phyloP scores from a whole-genome alignment of 2,329 filamentous ascomycete species.

The Colletotrichum paranaense region DNA sequence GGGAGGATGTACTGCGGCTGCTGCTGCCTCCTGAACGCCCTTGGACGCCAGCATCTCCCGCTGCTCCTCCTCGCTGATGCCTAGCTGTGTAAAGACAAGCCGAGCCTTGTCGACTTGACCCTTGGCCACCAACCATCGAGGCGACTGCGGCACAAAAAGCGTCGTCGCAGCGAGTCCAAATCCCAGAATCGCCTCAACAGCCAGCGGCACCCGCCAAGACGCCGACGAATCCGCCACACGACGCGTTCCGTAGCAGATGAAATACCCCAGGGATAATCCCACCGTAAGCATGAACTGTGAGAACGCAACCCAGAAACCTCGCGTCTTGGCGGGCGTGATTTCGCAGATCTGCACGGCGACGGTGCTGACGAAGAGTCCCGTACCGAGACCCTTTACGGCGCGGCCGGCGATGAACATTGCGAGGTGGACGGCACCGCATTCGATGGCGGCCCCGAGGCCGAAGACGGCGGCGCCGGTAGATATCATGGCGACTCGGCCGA shows the following conservation, averaged over 20 bases:
- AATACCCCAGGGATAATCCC: slow-evolving; percentile 67
- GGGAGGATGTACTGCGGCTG: slow-evolving; percentile 37
- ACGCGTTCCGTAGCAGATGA: slow-evolving; percentile 69
- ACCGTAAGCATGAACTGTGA: slow-evolving; percentile 64
- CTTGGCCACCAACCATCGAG: slow-evolving; percentile 64
- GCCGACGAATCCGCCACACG: slow-evolving; percentile 54
- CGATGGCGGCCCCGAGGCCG: slow-evolving; percentile 60
- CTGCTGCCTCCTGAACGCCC: not conserved
- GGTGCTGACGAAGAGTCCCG: slow-evolving; percentile 66
- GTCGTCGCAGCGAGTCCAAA: slow-evolving; percentile 43
- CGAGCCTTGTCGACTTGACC: slow-evolving; percentile 56
- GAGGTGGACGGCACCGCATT: slow-evolving; percentile 49
- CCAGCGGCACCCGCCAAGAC: slow-evolving; percentile 67
- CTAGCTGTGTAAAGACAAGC: not conserved
- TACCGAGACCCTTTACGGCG: slow-evolving; percentile 65
- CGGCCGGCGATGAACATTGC: slow-evolving; percentile 67
- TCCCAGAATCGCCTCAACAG: slow-evolving; percentile 48
- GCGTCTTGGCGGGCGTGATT: slow-evolving; percentile 62
- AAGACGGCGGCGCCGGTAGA: slow-evolving; percentile 63
- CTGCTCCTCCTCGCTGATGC: slow-evolving; percentile 12
- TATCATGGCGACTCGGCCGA: slow-evolving; percentile 65
- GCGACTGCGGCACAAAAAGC: slow-evolving; percentile 59
- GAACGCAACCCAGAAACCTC: slow-evolving; percentile 62
- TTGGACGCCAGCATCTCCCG: not conserved
- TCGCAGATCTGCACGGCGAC: slow-evolving; percentile 67